Conservation (phyloP, 2,329 filamentous ascomycete genomes). For the Pyrenochaeta sp. region DNA sequence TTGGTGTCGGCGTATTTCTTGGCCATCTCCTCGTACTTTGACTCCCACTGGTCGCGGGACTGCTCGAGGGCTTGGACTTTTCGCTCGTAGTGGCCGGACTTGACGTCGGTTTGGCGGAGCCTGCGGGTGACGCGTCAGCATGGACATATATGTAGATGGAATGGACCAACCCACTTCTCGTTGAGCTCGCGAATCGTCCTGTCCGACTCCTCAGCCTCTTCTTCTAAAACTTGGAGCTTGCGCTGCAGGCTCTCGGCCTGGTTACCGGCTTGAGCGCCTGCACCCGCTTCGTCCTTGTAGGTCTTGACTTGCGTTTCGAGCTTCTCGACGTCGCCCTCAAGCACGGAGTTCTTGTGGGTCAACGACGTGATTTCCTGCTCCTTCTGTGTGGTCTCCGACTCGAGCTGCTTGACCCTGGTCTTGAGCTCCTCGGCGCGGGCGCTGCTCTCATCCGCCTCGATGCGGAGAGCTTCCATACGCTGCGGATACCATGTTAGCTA, state of each 20-base stretch:
- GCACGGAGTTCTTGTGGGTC: slow-evolving; percentile 90
- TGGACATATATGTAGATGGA: no score
- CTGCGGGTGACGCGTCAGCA: slow-evolving; percentile 61
- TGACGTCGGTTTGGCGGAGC: slow-evolving; percentile 98
- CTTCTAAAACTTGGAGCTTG: slow-evolving; percentile 93
- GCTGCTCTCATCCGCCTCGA: slow-evolving; percentile 87
- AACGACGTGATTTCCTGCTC: slow-evolving; percentile 98
- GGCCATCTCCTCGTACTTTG: slow-evolving; percentile 97
- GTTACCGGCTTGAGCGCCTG: slow-evolving; percentile 81
- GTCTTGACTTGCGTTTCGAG: slow-evolving; percentile 84
- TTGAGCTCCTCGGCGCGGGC: slow-evolving; percentile 87
- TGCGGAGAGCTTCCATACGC: slow-evolving; percentile 95
- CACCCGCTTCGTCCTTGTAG: slow-evolving; percentile 84
- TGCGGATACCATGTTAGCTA: slow-evolving; percentile 52
- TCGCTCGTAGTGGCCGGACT: slow-evolving; percentile 98
- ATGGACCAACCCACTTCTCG: slow-evolving; percentile 98
- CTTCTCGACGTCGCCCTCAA: slow-evolving; percentile 92
- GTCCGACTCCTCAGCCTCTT: slow-evolving; percentile 96
- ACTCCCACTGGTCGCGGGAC: slow-evolving; percentile 92
- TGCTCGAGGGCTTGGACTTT: slow-evolving; percentile 97
- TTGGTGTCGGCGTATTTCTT: slow-evolving; percentile 85
- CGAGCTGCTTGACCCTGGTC: slow-evolving; percentile 83
- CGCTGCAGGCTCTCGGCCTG: slow-evolving; percentile 92
- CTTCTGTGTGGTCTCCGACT: slow-evolving; percentile 95
- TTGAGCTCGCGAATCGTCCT: slow-evolving; percentile 96